phyloP scores from a whole-genome alignment of 1,139 yeast genomes.

The Meyerozyma smithsonii region DNA sequence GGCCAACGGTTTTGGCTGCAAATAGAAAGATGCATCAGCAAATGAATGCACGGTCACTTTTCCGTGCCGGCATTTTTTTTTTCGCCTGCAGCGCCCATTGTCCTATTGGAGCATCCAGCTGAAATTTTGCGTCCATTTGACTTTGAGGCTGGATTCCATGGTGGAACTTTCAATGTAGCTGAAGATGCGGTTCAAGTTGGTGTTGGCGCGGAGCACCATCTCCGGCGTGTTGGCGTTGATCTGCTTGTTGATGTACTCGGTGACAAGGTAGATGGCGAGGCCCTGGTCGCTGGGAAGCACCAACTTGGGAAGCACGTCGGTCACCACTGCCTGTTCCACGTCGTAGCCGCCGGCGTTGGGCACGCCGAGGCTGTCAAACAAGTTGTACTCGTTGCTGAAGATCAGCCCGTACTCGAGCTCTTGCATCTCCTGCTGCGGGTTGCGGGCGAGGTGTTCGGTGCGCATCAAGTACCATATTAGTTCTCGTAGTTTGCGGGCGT shows the following conservation, averaged over 20 bases:
- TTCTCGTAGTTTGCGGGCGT: conserved; percentile 27
- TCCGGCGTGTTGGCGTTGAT: conserved; percentile 14
- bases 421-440: conserved; percentile 16
- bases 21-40: not conserved
- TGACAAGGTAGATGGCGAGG: conserved; percentile 17
- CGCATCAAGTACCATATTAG: conserved; percentile 30
- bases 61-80: too few relatives aligned
- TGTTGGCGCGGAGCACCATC: conserved; percentile 12
- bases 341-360: not conserved
- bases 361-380: not conserved
- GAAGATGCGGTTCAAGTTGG: conserved; percentile 17
- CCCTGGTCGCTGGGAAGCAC: conserved; percentile 25
- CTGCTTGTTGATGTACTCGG: conserved; percentile 19
- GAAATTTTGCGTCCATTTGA: conserved; percentile 15
- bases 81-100: too few relatives aligned
- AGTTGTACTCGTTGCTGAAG: conserved; percentile 1
- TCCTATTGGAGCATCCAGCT: conserved; percentile 11
- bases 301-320: conserved; percentile 7
- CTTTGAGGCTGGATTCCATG: conserved; percentile 18
- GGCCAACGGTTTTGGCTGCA: conserved; percentile 2
- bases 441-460: conserved; percentile 18
- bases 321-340: not conserved
- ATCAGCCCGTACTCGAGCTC: conserved; percentile 3
- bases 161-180: conserved; percentile 20
- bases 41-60: too few relatives aligned